These are phyloP conservation scores for Populus hybrid DNA, from an alignment of 441 rosid genomes.

Conservation along the genomic window DNA sequence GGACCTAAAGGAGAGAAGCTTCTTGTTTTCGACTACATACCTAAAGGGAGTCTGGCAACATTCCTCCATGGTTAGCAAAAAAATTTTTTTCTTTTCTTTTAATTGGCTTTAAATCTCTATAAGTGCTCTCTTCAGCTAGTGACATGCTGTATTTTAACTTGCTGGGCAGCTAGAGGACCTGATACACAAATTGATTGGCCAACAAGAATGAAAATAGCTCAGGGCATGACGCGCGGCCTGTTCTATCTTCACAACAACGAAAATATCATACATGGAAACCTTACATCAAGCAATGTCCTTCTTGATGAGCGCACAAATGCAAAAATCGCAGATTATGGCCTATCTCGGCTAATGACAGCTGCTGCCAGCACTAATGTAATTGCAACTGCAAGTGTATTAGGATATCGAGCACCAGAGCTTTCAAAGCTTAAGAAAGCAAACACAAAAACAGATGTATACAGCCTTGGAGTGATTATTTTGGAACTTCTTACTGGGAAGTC, in stretches of 20 bases:
- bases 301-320: constrained; percentile 49
- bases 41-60: constrained; percentile 67
- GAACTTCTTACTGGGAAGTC: constrained; percentile 81
- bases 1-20: constrained; percentile 90
- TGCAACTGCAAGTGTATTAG: constrained; percentile 71
- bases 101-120: not conserved
- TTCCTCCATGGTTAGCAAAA: constrained; percentile 63
- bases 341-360: constrained; percentile 69
- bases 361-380: constrained; percentile 72
- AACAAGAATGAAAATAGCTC: constrained; percentile 59
- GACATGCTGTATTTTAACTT: not conserved
- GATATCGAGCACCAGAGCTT: constrained; percentile 81
- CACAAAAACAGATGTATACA: constrained; percentile 72
- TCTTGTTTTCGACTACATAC: constrained; percentile 82
- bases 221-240: constrained; percentile 61
- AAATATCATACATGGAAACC: constrained; percentile 68
- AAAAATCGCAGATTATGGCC: constrained; percentile 65
- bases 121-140: not conserved
- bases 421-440: constrained; percentile 73
- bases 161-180: constrained; percentile 62
- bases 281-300: constrained; percentile 71
- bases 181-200: constrained; percentile 62
- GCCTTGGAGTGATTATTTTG: constrained; percentile 69
- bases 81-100: not conserved
- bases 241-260: constrained; percentile 55